A percentile compares a stretch with the other conserved stretches of the same genome.
These are phyloP conservation scores for Hygrophorus pudorinus DNA, from an alignment of 768 basidiomycete genomes.

Conservation along the genomic window DNA sequence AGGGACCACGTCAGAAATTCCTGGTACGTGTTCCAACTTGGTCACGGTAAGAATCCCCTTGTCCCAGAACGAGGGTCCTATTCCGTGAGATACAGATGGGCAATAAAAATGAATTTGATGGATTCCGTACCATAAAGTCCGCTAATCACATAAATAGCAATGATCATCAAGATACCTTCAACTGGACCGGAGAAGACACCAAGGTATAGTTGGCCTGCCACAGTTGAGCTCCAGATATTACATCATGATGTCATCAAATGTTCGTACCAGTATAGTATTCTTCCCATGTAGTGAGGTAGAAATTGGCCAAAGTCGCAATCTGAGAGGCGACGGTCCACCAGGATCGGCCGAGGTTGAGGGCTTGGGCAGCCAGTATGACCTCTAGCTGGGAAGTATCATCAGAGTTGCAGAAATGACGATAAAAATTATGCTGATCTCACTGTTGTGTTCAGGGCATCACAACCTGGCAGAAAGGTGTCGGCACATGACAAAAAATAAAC, in stretches of 20 bases:
- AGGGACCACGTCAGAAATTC: conserved; percentile 39
- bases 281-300: conserved; percentile 77
- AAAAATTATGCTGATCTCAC: conserved; percentile 27
- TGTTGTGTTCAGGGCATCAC: conserved; percentile 92
- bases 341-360: conserved; percentile 84
- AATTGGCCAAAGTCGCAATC: conserved; percentile 64
- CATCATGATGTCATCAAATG: neutral
- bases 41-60: conserved; percentile 51
- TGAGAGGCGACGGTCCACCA: conserved; percentile 97
- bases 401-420: neutral
- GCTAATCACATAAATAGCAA: conserved; percentile 64
- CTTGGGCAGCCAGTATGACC: conserved; percentile 70
- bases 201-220: conserved; percentile 73
- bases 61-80: conserved; percentile 81
- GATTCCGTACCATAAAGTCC: conserved; percentile 55
- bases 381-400: conserved; percentile 50
- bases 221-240: neutral
- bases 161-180: conserved; percentile 88
- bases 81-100: neutral
- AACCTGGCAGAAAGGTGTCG: conserved; percentile 35
- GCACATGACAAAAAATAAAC: neutral
- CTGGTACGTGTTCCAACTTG: conserved; percentile 39
- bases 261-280: conserved; percentile 76
- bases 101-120: neutral
- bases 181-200: conserved; percentile 93